phyloP scores from a whole-genome alignment of 2,329 filamentous ascomycete genomes.

The Paecilomyces sp. region DNA sequence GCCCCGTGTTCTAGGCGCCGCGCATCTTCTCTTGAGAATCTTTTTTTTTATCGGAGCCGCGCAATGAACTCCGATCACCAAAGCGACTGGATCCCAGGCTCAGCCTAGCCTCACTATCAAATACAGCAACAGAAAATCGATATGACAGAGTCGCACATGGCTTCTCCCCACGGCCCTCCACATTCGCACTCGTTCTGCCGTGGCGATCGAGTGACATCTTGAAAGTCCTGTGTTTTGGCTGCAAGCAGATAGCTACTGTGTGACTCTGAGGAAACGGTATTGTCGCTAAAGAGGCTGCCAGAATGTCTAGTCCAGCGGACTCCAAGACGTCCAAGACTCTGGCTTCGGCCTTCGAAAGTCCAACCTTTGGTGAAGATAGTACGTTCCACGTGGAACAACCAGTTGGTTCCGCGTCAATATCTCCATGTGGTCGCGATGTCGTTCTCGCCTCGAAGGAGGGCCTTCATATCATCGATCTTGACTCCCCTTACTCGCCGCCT shows the following conservation, averaged over 20 bases:
- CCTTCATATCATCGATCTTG: slow-evolving; percentile 83
- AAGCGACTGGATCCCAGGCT: background rate
- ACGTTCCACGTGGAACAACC: slow-evolving; percentile 72
- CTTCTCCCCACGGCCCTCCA: background rate
- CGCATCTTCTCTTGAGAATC: background rate
- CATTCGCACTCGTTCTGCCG: background rate
- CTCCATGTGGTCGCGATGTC: slow-evolving; percentile 82
- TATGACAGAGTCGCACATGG: background rate
- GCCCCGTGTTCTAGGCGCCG: background rate
- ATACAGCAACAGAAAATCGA: background rate
- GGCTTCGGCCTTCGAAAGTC: slow-evolving; percentile 66
- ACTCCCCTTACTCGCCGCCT: slow-evolving; percentile 80
- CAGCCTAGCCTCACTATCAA: background rate
- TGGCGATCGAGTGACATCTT: background rate
- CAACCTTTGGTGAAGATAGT: slow-evolving; percentile 78
- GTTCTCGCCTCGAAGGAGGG: slow-evolving; percentile 86
- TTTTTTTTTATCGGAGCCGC: background rate
- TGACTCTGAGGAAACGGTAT: background rate
- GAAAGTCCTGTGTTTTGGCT: background rate
- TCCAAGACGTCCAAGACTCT: slow-evolving; percentile 31
- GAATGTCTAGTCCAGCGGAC: slow-evolving; percentile 29
- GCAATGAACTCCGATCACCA: background rate
- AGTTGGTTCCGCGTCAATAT: slow-evolving; percentile 88
- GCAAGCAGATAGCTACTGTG: too few relatives aligned
- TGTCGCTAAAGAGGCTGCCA: slow-evolving; percentile 1